Base-by-base conservation (phyloP, 345 rosid genomes). In the Lenwebbia sp. region DNA sequence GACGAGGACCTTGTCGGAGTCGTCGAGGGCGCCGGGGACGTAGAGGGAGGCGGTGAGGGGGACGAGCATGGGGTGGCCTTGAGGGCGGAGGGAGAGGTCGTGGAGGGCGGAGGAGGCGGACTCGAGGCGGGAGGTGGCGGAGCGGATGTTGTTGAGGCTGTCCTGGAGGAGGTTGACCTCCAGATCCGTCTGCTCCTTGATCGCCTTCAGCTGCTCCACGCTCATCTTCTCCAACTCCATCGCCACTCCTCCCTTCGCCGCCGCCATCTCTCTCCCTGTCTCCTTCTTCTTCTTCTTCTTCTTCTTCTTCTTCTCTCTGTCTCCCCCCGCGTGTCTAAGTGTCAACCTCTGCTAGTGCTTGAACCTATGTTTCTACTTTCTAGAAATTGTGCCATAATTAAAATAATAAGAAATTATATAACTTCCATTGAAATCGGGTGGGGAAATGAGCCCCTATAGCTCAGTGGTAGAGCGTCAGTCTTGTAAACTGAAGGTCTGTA, bases 11-110 rank as follows among this genome's bases (percentile, higher is more conserved):
- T 92, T 94, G 70, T 93, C 93, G 47, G 98, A 93, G 23, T 94
- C 98, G 86, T 96, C 96, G 52, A 98, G 99, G 10, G 91, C 87
- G 33, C 98, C 99, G 33, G 98, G 96, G 47, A 95, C 98, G 82
- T 96, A 98, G 40, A 98, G 96, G 55, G 99, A 96, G 2, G 99
- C 98, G 15, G 99, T 96, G 57, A 96, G 95, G 62, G 99, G 99
- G 74, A 95, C 96, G 89, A 96, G 88, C 95, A 98, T 94, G 88
- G 93, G 93, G 93, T 94, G 86, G 88, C 96, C 98, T 86, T 91
- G 94, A 57, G 97, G 93, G 47, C 96, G 95, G 83, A 91, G 92
- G 47, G 98, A 95, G 86, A 97, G 96, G 85, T 98, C 98, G 85
- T 92, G 91, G 83, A 97, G 98, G 85, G 99, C 94, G 84, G 88